These are phyloP conservation scores for Neonectria punicea DNA, from an alignment of 2,329 filamentous ascomycete genomes.

Conservation along the genomic window DNA sequence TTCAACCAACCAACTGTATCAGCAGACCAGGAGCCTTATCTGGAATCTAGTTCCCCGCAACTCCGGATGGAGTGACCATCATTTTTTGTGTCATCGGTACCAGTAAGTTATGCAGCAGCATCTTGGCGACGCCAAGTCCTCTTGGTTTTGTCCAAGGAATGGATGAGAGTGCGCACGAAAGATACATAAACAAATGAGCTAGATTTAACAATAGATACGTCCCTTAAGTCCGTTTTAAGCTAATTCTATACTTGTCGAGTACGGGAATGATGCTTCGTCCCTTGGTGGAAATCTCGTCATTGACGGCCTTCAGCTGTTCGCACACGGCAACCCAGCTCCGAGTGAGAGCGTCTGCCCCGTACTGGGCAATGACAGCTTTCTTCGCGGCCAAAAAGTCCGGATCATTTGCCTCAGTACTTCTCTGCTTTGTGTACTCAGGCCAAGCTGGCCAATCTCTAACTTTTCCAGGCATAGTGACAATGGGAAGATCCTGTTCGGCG, in stretches of 20 bases:
- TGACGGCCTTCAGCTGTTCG: slow-evolving; percentile 47
- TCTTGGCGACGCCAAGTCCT: background rate
- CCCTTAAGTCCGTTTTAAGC: too few relatives aligned
- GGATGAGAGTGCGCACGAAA: background rate
- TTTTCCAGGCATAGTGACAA: slow-evolving; percentile 30
- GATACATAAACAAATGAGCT: too few relatives aligned
- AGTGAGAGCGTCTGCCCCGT: slow-evolving; percentile 48
- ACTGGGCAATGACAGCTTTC: slow-evolving; percentile 48
- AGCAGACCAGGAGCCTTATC: background rate
- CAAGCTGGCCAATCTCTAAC: slow-evolving; percentile 39
- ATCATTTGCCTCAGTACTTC: slow-evolving; percentile 24
- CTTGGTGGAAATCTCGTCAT: slow-evolving; percentile 49
- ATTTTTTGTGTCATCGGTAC: background rate
- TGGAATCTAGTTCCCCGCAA: background rate
- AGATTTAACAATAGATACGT: too few relatives aligned
- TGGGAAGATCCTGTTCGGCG: background rate
- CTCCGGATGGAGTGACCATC: background rate
- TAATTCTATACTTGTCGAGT: slow-evolving; percentile 26
- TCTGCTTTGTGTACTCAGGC: slow-evolving; percentile 34
- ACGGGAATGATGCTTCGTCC: slow-evolving; percentile 47
- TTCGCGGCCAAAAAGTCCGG: slow-evolving; percentile 45
- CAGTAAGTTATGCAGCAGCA: background rate
- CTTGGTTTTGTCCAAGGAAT: background rate
- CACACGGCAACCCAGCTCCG: slow-evolving; percentile 54
- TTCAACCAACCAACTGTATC: background rate